Base-by-base conservation (phyloP, 2,329 filamentous ascomycete species). In the Nannizziopsis barbatae region DNA sequence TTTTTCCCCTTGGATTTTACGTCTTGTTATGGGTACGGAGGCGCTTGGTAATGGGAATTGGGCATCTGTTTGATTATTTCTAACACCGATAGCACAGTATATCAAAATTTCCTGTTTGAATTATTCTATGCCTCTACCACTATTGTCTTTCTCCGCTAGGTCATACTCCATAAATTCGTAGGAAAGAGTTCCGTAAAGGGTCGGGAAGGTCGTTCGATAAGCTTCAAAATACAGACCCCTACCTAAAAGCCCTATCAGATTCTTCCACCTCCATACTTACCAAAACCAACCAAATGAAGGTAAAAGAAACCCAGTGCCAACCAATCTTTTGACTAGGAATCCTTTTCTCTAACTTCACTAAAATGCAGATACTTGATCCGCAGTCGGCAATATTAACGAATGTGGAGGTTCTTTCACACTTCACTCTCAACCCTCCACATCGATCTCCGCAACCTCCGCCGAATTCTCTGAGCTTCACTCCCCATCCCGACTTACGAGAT, bases 311-410 rank as follows among this genome's bases (percentile, higher is more conserved):
- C 22, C 22, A 3, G 7, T 27, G 7, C n/a, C 22, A 27, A 27
- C 3, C 22, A 27, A 27, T 27, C 22, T 7, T 27, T 31, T 42
- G 4, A 42, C 18, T 42, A n/a, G 5, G 4, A 27, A 27, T 27
- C 7, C 22, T 27, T 20, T 42, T 4, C 20, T 30, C 39, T 10
- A 42, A 15, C 8, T n/a, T 27, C n/a, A 10, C 36, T 5, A 17
- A 2, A 27, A 5, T 42, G 3, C 37, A 70, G 68, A 64, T 71
- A 30, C 60, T 71, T 48, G 67, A 71, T 53, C 66, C 68, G 40
- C 68, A 71, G 59, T 60, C 63, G 31, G 67, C 68, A n/a, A 60
- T 64, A 22, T 60, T 71, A 43, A 67, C 66, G 43, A 71, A 69
- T 53, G 58, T 66, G 20, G 69, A 71, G 60, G 68, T 71, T 41